Evolutionary conservation across 768 basidiomycete species (phyloP).

Genomic region (Amanita muscaria): DNA sequence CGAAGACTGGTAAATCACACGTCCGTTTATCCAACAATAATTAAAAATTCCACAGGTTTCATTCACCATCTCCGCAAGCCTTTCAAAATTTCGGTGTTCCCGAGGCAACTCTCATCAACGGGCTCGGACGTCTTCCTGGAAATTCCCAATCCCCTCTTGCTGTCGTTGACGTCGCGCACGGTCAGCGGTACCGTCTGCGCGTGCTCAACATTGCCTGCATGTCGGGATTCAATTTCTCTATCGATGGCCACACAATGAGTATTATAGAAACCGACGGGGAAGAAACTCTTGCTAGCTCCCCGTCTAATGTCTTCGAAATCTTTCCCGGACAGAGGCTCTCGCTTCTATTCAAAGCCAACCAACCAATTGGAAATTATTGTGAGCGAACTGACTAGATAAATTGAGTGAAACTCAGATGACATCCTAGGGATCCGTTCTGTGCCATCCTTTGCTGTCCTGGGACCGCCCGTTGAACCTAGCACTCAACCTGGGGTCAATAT

Average conservation of each 20-base stretch:
- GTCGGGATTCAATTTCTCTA: slow-evolving; percentile 33
- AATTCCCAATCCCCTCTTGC: slow-evolving; percentile 20
- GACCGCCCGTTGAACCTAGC: slow-evolving; percentile 22
- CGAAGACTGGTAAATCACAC: slow-evolving; percentile 26
- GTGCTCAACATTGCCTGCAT: slow-evolving; percentile 18
- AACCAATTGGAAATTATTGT: not conserved
- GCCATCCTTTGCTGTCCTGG: slow-evolving; percentile 30
- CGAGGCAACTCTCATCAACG: slow-evolving; percentile 29
- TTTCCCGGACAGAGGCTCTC: slow-evolving; percentile 5
- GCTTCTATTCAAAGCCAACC: not conserved
- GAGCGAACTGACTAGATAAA: not conserved
- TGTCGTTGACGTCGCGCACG: slow-evolving; percentile 24
- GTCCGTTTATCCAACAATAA: not conserved
- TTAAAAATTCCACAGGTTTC: slow-evolving; percentile 16
- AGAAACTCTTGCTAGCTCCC: not conserved
- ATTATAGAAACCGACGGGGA: slow-evolving; percentile 40
- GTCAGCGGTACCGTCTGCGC: slow-evolving; percentile 25
- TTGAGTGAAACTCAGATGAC: not conserved
- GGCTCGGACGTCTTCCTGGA: slow-evolving; percentile 25
- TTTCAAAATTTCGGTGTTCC: slow-evolving; percentile 17
- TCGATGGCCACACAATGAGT: slow-evolving; percentile 36
- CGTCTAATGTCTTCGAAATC: not conserved
- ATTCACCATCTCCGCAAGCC: slow-evolving; percentile 12
- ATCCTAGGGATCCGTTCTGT: slow-evolving; percentile 18
- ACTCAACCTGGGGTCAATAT: slow-evolving; percentile 17